Evolutionary conservation across 306 rosid species (phyloP).

Genomic region (Ziziphus jujuba): DNA sequence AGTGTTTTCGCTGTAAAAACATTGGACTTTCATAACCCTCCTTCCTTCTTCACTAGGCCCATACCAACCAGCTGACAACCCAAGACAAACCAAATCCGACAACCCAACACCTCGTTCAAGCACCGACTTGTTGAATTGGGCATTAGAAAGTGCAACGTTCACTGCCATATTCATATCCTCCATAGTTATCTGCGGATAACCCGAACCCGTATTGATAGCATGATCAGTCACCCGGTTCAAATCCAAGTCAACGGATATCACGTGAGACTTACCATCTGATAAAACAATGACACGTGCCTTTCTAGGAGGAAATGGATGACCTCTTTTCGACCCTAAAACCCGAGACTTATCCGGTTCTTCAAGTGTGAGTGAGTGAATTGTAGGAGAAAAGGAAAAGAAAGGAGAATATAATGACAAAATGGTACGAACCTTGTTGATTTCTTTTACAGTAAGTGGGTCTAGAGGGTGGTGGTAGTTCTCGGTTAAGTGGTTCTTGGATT

Average conservation of each 20-base stretch:
- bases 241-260: not conserved
- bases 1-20: not conserved
- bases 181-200: not conserved
- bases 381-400: not conserved
- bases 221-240: constrained; percentile 4
- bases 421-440: not conserved
- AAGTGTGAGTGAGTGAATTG: not conserved
- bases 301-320: not conserved
- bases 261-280: not conserved
- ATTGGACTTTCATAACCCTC: not conserved
- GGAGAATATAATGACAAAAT: constrained; percentile 1
- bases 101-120: not conserved
- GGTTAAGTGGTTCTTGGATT: not conserved
- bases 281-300: constrained; percentile 2
- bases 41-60: constrained; percentile 7
- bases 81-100: not conserved
- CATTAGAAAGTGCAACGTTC: not conserved
- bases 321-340: constrained; percentile 3
- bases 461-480: constrained; percentile 1
- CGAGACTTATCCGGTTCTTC: constrained; percentile 3
- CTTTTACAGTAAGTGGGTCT: constrained; percentile 1
- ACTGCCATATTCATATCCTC: not conserved
- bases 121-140: not conserved
- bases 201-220: not conserved
- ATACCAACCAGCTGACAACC: not conserved